These are phyloP conservation scores for Sporothrix schenckii DNA, from an alignment of 2,329 filamentous ascomycete species.

Conservation along the genomic window DNA sequence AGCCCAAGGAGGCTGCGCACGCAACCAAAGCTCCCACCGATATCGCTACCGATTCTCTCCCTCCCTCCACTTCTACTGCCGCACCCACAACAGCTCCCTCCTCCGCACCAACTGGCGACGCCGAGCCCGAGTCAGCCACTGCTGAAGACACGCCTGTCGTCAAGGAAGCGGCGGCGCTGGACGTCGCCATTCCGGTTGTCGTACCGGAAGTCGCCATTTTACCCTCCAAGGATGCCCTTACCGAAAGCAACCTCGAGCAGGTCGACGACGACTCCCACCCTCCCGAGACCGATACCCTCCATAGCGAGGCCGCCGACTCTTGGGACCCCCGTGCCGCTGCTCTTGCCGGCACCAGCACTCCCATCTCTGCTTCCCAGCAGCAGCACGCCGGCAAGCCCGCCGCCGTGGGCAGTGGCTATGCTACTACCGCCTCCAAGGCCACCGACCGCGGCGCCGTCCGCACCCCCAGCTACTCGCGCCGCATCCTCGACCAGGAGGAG, in stretches of 20 bases:
- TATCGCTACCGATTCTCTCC: conserved; percentile 46
- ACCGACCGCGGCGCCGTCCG: conserved; percentile 65
- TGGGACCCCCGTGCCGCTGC: conserved; percentile 70
- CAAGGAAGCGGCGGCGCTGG: conserved; percentile 39
- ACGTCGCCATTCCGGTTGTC: conserved; percentile 46
- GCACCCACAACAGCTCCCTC: not conserved
- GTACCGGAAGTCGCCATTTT: conserved; percentile 61
- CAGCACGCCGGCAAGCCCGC: conserved; percentile 60
- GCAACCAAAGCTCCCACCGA: conserved; percentile 46
- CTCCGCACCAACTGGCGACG: conserved; percentile 27
- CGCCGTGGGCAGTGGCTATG: conserved; percentile 71
- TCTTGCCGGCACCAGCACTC: conserved; percentile 65
- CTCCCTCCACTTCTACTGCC: conserved; percentile 42
- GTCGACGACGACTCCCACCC: conserved; percentile 80
- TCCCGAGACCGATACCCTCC: conserved; percentile 76
- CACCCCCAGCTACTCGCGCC: conserved; percentile 78
- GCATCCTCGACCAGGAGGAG: conserved; percentile 92
- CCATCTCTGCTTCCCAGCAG: conserved; percentile 65
- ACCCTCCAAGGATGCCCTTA: conserved; percentile 80
- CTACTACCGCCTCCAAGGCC: conserved; percentile 80
- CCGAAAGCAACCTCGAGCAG: conserved; percentile 89
- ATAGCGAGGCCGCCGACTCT: conserved; percentile 86
- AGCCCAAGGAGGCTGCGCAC: conserved; percentile 34
- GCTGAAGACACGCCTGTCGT: conserved; percentile 41
- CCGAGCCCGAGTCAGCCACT: conserved; percentile 46